Evolutionary conservation across 1,284 basidiomycete species (phyloP), one percentile per base, ranked within the genome.

Genomic region (Austropuccinia psidii): DNA sequence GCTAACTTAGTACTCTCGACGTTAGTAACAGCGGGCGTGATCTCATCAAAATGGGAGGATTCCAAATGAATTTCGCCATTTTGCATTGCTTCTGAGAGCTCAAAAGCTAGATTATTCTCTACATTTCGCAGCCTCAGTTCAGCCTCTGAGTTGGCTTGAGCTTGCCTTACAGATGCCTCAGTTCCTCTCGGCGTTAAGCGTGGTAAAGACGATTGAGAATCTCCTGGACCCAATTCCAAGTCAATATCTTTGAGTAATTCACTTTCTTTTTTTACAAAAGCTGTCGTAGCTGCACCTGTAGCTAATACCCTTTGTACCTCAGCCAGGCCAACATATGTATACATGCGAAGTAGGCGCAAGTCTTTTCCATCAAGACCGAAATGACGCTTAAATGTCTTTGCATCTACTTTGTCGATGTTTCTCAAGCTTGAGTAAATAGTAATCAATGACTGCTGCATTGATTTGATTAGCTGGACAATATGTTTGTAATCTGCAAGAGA

Each of bases 361-460:
- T 76, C 68, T n/a, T 76, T 72, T 9, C 79, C 78, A 27, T 69
- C 77, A 21, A 79, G 78, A 2, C 80, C 70, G 64, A 80, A 79
- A 27, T 76, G 75, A 13, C 76, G 75, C 39, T 76, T 76, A 75
- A 80, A 81, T 27, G 79, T 66, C 21, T 77, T 73, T 7, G 75
- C 68, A 66, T 80, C 79, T 21, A 76, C 72, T 35, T 77, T 74
- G 60, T 80, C 77, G 11, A 78, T 66, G 9, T 75, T 75, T 9
- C 76, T 64, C 9, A 81, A 75, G 19, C 77, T 79, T 9, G 77
- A 78, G 64, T 81, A 78, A 0, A 77, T 77, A 0, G 81, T 79
- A 47, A 81, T 81, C 3, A 81, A 69, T 6, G 77, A 78, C 76
- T 78, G 76, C 74, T 82, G 81, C 58, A 82, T 77, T 7, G 74